phyloP scores from a whole-genome alignment of 176 grass and related monocot species.

The Lolium rigidum region DNA sequence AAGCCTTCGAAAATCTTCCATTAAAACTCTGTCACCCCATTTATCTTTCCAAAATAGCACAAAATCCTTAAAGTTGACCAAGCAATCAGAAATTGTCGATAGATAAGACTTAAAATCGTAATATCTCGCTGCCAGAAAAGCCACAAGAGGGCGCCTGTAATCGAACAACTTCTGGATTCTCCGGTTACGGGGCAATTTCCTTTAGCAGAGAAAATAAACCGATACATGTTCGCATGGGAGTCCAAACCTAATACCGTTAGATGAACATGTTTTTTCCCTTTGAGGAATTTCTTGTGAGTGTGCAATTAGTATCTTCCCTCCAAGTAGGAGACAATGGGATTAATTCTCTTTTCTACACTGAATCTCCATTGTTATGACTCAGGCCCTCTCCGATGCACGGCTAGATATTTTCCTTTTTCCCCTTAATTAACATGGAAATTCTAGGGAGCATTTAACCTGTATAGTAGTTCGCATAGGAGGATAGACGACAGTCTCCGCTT shows the following conservation, averaged over 20 bases:
- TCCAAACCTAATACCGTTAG: not conserved
- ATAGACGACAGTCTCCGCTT: no score
- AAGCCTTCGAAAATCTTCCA: not conserved
- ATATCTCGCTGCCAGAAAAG: not conserved
- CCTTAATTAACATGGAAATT: not conserved
- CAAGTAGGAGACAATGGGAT: not conserved
- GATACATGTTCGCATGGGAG: not conserved
- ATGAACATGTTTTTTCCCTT: not conserved
- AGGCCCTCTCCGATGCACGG: not conserved
- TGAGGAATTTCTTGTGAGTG: not conserved
- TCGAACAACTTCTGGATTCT: not conserved
- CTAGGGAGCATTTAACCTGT: not conserved
- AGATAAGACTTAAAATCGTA: not conserved
- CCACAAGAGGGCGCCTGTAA: not conserved
- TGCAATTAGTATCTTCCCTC: not conserved
- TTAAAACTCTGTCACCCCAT: not conserved
- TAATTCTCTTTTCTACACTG: not conserved
- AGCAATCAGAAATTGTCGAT: conserved; percentile 1
- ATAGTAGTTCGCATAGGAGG: not conserved
- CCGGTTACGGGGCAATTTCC: not conserved
- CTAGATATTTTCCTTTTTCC: not conserved
- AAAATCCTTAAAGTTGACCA: not conserved
- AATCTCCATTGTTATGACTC: not conserved
- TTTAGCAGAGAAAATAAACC: not conserved
- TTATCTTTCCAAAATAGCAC: not conserved